Conservation (phyloP, 768 basidiomycete genomes). For the Russula emetica region DNA sequence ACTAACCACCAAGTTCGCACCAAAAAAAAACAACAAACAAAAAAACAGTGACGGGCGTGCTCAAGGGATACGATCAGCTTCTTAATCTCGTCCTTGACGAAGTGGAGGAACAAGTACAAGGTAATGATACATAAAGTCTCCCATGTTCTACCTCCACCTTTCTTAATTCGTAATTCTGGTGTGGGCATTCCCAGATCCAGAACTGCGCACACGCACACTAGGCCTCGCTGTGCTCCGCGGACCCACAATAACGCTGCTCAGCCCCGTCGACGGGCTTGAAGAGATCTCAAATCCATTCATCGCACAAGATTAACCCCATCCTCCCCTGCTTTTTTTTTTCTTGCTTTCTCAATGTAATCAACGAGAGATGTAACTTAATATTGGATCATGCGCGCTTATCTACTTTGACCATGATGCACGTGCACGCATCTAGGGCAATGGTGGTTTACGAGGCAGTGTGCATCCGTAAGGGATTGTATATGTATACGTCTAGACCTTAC, state of each 20-base stretch:
- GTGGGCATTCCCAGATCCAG: conserved; percentile 50
- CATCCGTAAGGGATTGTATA: background rate
- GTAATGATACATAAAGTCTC: conserved; percentile 36
- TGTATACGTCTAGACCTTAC: conserved; percentile 3
- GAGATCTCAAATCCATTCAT: conserved; percentile 90
- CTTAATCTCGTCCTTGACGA: conserved; percentile 97
- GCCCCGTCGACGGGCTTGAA: conserved; percentile 92
- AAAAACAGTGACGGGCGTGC: conserved; percentile 70
- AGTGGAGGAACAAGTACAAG: conserved; percentile 76
- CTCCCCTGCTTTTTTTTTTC: background rate
- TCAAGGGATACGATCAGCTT: conserved; percentile 96
- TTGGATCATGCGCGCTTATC: conserved; percentile 14
- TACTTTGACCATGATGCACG: conserved; percentile 8
- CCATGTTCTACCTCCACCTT: background rate
- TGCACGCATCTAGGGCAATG: conserved; percentile 6
- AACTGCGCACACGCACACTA: conserved; percentile 58
- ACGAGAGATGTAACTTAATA: conserved; percentile 9
- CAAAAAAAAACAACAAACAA: too few relatives aligned
- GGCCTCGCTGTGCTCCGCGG: conserved; percentile 90
- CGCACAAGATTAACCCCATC: conserved; percentile 50
- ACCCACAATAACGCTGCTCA: conserved; percentile 89
- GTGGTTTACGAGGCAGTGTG: background rate
- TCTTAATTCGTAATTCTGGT: background rate
- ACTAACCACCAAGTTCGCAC: background rate
- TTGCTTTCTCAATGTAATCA: conserved; percentile 6